Base-by-base conservation (phyloP, 139 green algal species). In the Marvania coccoides region DNA sequence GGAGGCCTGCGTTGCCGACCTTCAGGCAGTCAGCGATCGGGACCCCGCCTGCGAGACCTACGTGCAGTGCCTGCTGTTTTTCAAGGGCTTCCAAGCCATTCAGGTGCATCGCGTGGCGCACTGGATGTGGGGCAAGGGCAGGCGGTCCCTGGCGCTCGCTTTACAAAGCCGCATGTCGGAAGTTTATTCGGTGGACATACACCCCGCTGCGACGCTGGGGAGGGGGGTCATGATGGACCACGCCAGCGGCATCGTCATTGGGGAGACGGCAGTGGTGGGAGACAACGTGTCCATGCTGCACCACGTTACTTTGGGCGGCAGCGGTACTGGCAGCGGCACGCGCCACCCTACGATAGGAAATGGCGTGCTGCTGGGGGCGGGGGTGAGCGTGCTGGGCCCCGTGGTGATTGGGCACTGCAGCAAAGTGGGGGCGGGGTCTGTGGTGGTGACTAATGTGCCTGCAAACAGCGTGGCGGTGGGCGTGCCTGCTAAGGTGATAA, bases 211-310 rank as follows among this genome's bases (percentile, higher is more conserved):
- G 7, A 69, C 69, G 10, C 82, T 99, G 23, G 94, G 94, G 4
- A 75, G 81, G 35, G 94, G 94, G n/a, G 78, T 99, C 5, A 73
- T 99, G 59, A 79, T 99, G 54, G 92, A 98, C 65, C 94, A 99
- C 65, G 93, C 84, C 56, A 80, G 56, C 24, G 66, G 72, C 47
- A 54, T 78, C 10, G 92, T 99, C 12, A 93, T 99, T n/a, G 91
- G 94, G 2, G 93, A 99, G 78, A 97, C 93, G 5, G 87, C 90
- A 4, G 83, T 96, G 2, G 70, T 99, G 7, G 88, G 88, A 3
- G 88, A 97, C 65, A 92, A 95, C 72, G 90, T 95, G 15, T 96
- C 86, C 3, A 89, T 98, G 81, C 80, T 97, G 58, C 93, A 97
- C 70, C 84, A 90, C 61, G 92, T 99, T 12, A 97, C 92, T 5